Conservation (phyloP, 2,329 filamentous ascomycete species). For the Trichoderma asperellum region DNA sequence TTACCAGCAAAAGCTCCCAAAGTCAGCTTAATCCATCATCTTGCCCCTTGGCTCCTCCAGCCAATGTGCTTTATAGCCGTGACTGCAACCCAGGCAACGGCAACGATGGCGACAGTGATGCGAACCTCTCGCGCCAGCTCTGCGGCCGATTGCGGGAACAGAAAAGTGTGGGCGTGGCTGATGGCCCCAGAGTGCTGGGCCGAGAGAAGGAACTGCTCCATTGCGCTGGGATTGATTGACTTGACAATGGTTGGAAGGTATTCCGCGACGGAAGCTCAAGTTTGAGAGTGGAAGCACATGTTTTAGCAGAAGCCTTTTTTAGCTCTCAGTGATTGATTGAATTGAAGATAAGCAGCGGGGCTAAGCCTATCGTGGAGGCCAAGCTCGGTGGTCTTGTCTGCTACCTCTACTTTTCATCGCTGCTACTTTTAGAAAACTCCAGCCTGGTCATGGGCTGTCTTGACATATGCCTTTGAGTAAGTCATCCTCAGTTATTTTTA, state of each 20-base stretch:
- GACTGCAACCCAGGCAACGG: slow-evolving; percentile 33
- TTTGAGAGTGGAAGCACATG: too few relatives aligned
- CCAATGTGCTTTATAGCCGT: slow-evolving; percentile 30
- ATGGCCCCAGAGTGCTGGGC: slow-evolving; percentile 33
- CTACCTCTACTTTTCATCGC: neutral
- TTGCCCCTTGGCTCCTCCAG: slow-evolving; percentile 1
- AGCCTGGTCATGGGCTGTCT: slow-evolving; percentile 11
- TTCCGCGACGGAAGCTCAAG: too few relatives aligned
- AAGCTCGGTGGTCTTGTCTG: neutral
- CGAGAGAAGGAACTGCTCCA: slow-evolving; percentile 35
- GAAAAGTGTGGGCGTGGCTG: slow-evolving; percentile 31
- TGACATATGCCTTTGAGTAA: slow-evolving; percentile 5
- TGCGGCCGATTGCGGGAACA: slow-evolving; percentile 28
- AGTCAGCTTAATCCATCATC: neutral
- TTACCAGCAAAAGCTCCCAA: neutral
- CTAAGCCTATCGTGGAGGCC: neutral
- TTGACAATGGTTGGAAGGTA: neutral
- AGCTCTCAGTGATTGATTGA: neutral
- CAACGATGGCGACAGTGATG: slow-evolving; percentile 33
- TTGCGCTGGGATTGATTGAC: slow-evolving; percentile 3
- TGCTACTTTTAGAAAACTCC: neutral
- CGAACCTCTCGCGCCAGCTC: slow-evolving; percentile 32
- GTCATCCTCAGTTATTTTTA: neutral
- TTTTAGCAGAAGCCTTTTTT: neutral
- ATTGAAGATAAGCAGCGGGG: neutral